Percentiles rank a stretch among this genome's conserved stretches.
These are phyloP conservation scores for Neurospora terricola DNA, from an alignment of 495 filamentous ascomycete species.

Conservation along the genomic window DNA sequence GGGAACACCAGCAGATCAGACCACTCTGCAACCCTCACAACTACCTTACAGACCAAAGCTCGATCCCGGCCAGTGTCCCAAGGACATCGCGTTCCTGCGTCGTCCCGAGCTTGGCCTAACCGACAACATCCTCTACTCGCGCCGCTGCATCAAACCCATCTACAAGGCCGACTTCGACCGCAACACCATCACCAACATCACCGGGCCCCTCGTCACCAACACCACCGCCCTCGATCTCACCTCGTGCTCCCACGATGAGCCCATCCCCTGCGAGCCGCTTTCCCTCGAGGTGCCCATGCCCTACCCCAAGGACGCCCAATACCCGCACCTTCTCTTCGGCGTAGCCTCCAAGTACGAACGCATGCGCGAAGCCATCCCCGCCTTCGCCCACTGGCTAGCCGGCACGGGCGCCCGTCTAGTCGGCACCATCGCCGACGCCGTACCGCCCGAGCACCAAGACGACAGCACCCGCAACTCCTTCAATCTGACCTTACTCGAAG, in stretches of 20 bases:
- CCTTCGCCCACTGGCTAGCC: constrained; percentile 53
- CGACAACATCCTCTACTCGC: constrained; percentile 27
- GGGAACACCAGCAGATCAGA: not conserved
- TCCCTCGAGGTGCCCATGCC: constrained; percentile 22
- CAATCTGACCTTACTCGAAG: constrained; percentile 17
- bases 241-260: constrained; percentile 11
- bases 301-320: constrained; percentile 16
- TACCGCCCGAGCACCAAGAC: not conserved
- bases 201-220: constrained; percentile 20
- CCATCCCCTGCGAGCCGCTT: constrained; percentile 21
- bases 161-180: constrained; percentile 13
- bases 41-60: constrained; percentile 1
- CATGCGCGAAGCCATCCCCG: constrained; percentile 44
- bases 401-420: constrained; percentile 46
- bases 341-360: constrained; percentile 49
- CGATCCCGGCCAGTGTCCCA: constrained; percentile 5
- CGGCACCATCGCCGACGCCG: constrained; percentile 42
- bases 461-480: constrained; percentile 10
- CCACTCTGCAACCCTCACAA: not conserved
- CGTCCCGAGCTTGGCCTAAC: constrained; percentile 19
- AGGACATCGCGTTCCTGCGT: constrained; percentile 17
- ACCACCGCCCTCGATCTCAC: constrained; percentile 22
- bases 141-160: constrained; percentile 27
- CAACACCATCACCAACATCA: constrained; percentile 22
- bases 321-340: constrained; percentile 38